Base-by-base conservation (phyloP, 1,284 basidiomycete genomes). In the Pisolithus thermaeus region DNA sequence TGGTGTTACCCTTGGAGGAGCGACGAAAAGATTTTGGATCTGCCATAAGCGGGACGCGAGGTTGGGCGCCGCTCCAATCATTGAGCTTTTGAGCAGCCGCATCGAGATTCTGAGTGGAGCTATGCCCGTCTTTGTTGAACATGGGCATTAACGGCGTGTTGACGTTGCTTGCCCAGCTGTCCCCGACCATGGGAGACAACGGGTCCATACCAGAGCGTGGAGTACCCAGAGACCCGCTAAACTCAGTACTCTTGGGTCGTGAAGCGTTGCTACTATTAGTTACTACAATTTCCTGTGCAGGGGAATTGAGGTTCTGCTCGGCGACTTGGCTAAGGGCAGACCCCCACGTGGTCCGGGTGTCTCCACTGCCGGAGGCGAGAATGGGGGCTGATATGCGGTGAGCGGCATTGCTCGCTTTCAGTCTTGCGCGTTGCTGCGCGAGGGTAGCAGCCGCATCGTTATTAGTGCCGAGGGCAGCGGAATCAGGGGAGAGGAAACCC, bases 121-220 rank as follows among this genome's bases (percentile, higher is more conserved):
- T 51, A 43, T 76, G 76, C 14, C 66, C 71, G 38, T 82, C 74
- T 63, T 87, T 85, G 57, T 76, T 73, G 72, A 98, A 98, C 86
- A 95, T 95, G 22, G 91, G 88, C 52, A 92, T 87, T 54, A 94
- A 73, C 1, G 96, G 97, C 0, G 96, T 98, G 68, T 94, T 97
- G 66, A 96, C 93, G 87, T 98, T 97, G 73, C 87, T 94, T 25
- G 96, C 92, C 97, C 96, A 99, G 71, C 87, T 95, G 51, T 90
- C 90, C 51, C 84, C 82, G 20, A 84, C 73, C 69, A 85, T 79
- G 14, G 87, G 85, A 39, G 74, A 86, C 53, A 84, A 67, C 9
- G 73, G 70, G 39, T 73, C 65, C 49, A 69, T 64, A 47, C 66
- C 70, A 39, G 76, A 65, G 45, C 82, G 75, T n/a, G 83, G 79